A percentile compares a stretch with the other conserved stretches of the same genome.
phyloP scores from a whole-genome alignment of 768 basidiomycete genomes.

The Porpolomopsis calyptriformis region DNA sequence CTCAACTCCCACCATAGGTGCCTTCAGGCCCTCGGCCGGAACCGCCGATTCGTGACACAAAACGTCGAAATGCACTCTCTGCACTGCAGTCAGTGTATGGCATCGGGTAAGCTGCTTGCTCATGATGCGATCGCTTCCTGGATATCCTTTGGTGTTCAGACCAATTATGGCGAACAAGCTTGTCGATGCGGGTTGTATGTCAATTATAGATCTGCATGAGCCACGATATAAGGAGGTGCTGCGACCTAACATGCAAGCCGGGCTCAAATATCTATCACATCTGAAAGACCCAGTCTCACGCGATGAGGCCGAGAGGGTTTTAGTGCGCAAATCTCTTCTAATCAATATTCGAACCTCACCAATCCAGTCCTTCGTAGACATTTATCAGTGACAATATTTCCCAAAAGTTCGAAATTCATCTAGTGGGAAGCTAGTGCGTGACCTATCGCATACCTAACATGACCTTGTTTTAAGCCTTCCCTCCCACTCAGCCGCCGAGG shows the following conservation, averaged over 20 bases:
- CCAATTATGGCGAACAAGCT: conserved; percentile 32
- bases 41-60: conserved; percentile 8
- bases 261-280: conserved; percentile 31
- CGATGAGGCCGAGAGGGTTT: conserved; percentile 33
- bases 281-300: conserved; percentile 25
- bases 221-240: conserved; percentile 31
- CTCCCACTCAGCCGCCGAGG: conserved; percentile 47
- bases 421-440: conserved; percentile 52
- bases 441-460: not conserved
- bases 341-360: not conserved
- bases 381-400: conserved; percentile 30
- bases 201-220: conserved; percentile 30
- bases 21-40: not conserved
- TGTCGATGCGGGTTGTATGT: conserved; percentile 39
- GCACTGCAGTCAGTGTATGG: conserved; percentile 31
- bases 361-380: conserved; percentile 22
- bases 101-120: conserved; percentile 32
- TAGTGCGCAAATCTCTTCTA: conserved; percentile 29
- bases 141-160: conserved; percentile 12
- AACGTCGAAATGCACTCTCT: conserved; percentile 19
- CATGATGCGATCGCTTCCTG: conserved; percentile 4
- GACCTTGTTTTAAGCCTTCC: too few species aligned
- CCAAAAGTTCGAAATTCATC: conserved; percentile 33
- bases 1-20: not conserved
- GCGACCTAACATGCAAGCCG: conserved; percentile 25